Evolutionary conservation across 192 early-diverging fungal species (phyloP).

Genomic region (Lobosporangium transversale): DNA sequence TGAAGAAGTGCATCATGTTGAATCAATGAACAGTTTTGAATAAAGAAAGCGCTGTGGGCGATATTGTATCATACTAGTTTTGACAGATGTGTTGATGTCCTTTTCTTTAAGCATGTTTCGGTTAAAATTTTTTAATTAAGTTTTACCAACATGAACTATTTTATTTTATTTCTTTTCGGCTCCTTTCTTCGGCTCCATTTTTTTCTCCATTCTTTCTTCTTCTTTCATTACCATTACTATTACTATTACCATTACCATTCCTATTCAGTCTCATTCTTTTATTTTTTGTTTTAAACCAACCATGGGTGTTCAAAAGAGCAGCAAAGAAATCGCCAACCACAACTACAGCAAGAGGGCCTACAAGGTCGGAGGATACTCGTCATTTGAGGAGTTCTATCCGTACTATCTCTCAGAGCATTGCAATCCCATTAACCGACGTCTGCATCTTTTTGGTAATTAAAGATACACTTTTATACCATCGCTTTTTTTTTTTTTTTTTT

Average conservation of each 20-base stretch:
- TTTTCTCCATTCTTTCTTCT: too few relatives aligned
- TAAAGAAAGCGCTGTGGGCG: not conserved
- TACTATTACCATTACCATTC: too few relatives aligned
- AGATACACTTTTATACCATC: not conserved
- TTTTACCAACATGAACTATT: too few relatives aligned
- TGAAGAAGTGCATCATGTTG: not conserved
- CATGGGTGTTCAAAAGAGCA: slow-evolving; percentile 27
- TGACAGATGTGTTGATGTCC: too few relatives aligned
- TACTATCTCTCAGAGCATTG: slow-evolving; percentile 74
- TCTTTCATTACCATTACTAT: too few relatives aligned
- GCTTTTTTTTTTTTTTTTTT: not conserved
- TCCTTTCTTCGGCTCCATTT: too few relatives aligned
- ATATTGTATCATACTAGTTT: too few relatives aligned
- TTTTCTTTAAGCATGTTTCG: too few relatives aligned
- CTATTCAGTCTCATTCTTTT: not conserved
- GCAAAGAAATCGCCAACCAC: slow-evolving; percentile 55
- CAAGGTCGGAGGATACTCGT: slow-evolving; percentile 54
- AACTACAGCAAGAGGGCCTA: slow-evolving; percentile 57
- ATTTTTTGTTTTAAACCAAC: not conserved
- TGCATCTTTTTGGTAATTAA: slow-evolving; percentile 63
- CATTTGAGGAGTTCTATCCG: slow-evolving; percentile 73
- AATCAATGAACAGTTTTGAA: not conserved
- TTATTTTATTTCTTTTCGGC: too few relatives aligned
- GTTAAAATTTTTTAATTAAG: too few relatives aligned
- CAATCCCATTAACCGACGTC: slow-evolving; percentile 59